Evolutionary conservation across 2,329 filamentous ascomycete species (phyloP).

Genomic region (Xylariaceae sp.): DNA sequence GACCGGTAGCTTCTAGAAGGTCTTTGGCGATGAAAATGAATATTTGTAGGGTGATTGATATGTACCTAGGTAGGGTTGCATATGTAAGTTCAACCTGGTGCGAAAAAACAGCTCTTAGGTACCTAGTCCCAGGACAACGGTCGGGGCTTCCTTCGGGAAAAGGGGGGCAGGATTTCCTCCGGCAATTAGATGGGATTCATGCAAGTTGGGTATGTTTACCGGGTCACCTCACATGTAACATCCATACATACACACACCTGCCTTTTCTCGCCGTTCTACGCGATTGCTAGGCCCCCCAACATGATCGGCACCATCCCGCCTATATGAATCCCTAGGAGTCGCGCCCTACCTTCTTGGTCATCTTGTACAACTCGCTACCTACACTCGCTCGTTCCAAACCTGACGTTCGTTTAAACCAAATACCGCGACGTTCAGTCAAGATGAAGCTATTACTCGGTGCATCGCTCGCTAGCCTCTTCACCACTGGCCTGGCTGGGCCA

Average conservation of each 20-base stretch:
- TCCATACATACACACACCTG: conserved; percentile 4
- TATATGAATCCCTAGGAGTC: conserved; percentile 10
- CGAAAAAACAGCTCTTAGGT: no score
- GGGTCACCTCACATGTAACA: no score
- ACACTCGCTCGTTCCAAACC: background rate
- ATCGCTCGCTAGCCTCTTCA: conserved; percentile 13
- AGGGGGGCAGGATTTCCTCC: background rate
- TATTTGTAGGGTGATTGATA: no score
- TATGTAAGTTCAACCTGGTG: no score
- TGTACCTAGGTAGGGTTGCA: no score
- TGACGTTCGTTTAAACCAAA: conserved; percentile 1
- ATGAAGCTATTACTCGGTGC: conserved; percentile 17
- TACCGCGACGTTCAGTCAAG: conserved; percentile 6
- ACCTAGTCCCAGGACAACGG: background rate
- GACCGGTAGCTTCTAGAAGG: background rate
- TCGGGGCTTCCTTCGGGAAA: background rate
- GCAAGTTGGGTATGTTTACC: conserved; percentile 2
- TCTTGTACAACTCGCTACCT: background rate
- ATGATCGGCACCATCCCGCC: conserved; percentile 1
- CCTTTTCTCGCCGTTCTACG: background rate
- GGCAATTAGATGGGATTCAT: background rate
- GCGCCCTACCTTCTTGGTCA: background rate
- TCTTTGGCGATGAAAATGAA: no score
- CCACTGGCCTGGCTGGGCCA: conserved; percentile 5
- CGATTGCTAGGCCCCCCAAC: background rate